Base-by-base conservation (phyloP, 2,329 filamentous ascomycete species). In the Ascochyta fabae region DNA sequence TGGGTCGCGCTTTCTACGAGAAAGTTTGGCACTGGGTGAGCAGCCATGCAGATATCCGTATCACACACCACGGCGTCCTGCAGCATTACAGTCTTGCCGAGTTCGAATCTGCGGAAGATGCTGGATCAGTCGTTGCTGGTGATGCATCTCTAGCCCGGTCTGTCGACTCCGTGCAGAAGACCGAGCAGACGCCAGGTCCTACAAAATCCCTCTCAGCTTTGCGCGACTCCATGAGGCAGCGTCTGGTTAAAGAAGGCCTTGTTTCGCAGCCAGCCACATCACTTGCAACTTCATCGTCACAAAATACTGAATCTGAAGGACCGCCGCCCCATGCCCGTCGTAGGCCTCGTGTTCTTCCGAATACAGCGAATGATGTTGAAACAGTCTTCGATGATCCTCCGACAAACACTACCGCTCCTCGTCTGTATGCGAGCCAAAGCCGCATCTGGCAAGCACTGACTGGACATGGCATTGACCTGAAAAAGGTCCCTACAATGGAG, bases 401-500 rank as follows among this genome's bases (percentile, higher is more conserved):
- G 19, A 36, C 58, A 1, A 56, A 56, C 6, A 62, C 58, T 19
- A 63, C 61, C 9, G 60, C 62, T 4, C 71, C 71, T 23, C 69
- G 71, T 7, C 54, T 75, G 4, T 80, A 60, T 64, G 81, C 84
- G 7, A 85, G 80, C 6, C 77, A 83, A 59, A 80, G 84, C 48
- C 78, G 84, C 33, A 81, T 83, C 24, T 88, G 86, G 85, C 77
- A 81, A 52, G 83, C 85, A 8, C 74, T 88, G 46, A 79, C 86
- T 12, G 86, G 85, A 1, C 86, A 88, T 70, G 79, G 79, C 19
- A 79, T 82, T 23, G 85, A 88, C 62, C 73, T 78, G 15, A 79
- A 77, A 43, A 83, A 80, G 57, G 75, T 88, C 4, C 78, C 83
- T 1, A 72, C 75, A 0, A 76, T 82, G 49, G 84, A 88, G 60